phyloP scores from a whole-genome alignment of 495 filamentous ascomycete genomes.

The Trichoderma erinaceum region DNA sequence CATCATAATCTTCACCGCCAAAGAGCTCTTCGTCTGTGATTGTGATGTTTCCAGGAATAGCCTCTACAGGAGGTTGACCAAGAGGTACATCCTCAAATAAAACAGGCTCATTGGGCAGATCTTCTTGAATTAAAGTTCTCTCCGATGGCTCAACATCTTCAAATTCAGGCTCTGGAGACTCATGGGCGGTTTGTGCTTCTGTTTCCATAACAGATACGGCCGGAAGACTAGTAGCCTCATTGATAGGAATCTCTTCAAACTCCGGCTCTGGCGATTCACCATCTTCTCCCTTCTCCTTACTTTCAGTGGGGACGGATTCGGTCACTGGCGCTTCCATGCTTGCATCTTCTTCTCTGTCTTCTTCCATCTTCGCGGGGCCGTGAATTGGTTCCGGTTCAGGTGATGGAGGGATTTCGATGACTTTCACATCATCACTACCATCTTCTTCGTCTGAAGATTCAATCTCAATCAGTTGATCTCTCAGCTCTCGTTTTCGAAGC shows the following conservation, averaged over 20 bases:
- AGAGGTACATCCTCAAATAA: neutral
- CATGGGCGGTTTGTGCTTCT: slow-evolving; percentile 17
- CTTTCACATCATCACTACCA: slow-evolving; percentile 49
- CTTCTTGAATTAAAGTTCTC: slow-evolving; percentile 18
- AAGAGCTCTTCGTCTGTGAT: slow-evolving; percentile 28
- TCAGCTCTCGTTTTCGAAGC: slow-evolving; percentile 22
- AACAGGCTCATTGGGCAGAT: neutral
- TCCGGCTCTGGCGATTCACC: slow-evolving; percentile 27
- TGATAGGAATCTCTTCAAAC: slow-evolving; percentile 28
- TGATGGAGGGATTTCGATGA: slow-evolving; percentile 42
- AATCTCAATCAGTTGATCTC: slow-evolving; percentile 37
- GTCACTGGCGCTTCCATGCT: neutral
- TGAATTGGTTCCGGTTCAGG: slow-evolving; percentile 18
- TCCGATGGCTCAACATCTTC: slow-evolving; percentile 37
- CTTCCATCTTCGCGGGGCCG: neutral
- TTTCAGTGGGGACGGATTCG: neutral
- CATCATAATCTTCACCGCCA: slow-evolving; percentile 39
- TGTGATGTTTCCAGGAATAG: neutral
- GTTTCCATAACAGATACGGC: slow-evolving; percentile 20
- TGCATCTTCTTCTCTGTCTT: neutral
- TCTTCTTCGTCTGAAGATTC: slow-evolving; percentile 41
- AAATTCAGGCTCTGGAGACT: slow-evolving; percentile 49
- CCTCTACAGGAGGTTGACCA: neutral
- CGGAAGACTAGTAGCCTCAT: slow-evolving; percentile 22
- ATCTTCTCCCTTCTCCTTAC: neutral